Evolutionary conservation across 306 rosid genomes (phyloP), one percentile per base, ranked within the genome.

Genomic region (Quillaja saponaria): DNA sequence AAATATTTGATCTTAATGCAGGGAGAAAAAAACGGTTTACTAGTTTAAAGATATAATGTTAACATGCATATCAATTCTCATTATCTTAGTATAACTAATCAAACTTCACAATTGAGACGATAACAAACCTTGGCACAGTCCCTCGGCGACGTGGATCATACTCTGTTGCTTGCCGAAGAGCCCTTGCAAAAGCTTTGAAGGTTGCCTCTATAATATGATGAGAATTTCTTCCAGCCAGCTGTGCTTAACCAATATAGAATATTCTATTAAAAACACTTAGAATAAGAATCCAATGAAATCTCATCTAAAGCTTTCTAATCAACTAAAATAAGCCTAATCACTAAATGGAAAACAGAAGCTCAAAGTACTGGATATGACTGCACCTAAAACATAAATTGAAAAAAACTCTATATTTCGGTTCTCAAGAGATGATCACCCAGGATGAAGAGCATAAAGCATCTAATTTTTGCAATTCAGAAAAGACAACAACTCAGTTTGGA

Each of bases 201-300:
- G 99, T 89, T 60, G 99, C 99, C 74, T 92, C 96, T 55, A 89
- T 81, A 46, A 92, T 86, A 81, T 92, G 99, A 80, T 92, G 99
- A 49, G 99, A 89, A 71, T 92, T 92, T 67, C 58, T 80, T 66
- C 96, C 96, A 37, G 94, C 81, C 67, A 92, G 92, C 95, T 89
- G 84, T 49, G 45, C 25, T 41, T 72, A 77, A 59, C 56, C 48
- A 71, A 79, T 67, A 47, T n/a, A 50, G 51, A 59, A 34, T 34
- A 45, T 47, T 44, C 14, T 38, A 61, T 56, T 34, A 76, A 34
- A 47, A 66, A 38, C 64, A 17, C 54, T 44, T 9, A 50, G 48
- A 38, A 39, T 44, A 1, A 71, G 63, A 71, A 56, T 39, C 40
- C 38, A 71, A 49, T 25, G 2, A 25, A 25, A 25, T 25, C 55